Base-by-base conservation (phyloP, 148 eudicot genomes). In the Agrostemma githago region DNA sequence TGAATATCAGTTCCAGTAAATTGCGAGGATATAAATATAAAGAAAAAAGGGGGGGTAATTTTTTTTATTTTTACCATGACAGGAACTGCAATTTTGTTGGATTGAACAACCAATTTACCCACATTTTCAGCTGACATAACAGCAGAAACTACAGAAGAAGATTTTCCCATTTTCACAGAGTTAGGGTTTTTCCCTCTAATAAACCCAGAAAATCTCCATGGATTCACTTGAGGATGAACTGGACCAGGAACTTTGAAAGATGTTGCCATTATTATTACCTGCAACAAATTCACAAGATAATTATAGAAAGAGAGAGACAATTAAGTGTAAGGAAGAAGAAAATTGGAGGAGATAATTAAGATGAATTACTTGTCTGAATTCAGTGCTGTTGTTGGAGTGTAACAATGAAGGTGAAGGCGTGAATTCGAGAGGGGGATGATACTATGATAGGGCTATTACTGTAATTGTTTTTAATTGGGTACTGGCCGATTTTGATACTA, bases 21-120 rank as follows among this genome's bases (percentile, higher is more conserved):
- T 26, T 1, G 16, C 4, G 15, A 17, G 4, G 39, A 6, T n/a
- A 62, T 61, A 46, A 40, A 63, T 48, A 48, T 26, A 26, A 26
- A 26, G 34, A 26, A 26, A 26, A 26, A 26, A 42, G 4, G 8
- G 66, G 2, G 39, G 7, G 19, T 5, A 8, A 26, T 26, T 74
- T 74, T 1, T 4, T 43, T 43, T 4, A 43, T 43, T 26, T 26
- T 26, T 83, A 86, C 88, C 88, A 86, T 78, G 64, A 86, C 70
- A 26, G 84, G 85, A 74, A 85, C 21, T 61, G 68, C 83, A 62
- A 70, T 8, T 56, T 81, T 77, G 67, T 79, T 76, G 40, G 74
- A 37, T 44, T 65, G 56, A 54, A 66, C 16, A 11, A 74, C 69
- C 77, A 77, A 58, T 68, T 75, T 75, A 74, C 79, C 84, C 62